Evolutionary conservation across 139 green algal genomes (phyloP).

Genomic region (Closterium sp.): DNA sequence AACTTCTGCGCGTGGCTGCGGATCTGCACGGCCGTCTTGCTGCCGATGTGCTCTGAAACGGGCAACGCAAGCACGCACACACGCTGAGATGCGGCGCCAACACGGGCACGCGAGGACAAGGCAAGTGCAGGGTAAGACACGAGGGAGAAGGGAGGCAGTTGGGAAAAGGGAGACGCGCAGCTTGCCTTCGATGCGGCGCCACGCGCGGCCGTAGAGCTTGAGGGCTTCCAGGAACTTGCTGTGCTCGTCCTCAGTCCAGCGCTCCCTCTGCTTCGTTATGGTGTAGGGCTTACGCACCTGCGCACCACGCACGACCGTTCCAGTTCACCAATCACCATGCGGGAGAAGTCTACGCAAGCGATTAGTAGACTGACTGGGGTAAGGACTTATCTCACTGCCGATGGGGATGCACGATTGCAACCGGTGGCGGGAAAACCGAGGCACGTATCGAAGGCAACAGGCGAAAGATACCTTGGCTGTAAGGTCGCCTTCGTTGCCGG

Average conservation of each 20-base stretch:
- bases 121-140: neutral
- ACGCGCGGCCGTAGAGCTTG: constrained; percentile 72
- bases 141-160: neutral
- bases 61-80: neutral
- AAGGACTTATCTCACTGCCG: neutral
- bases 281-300: constrained; percentile 71
- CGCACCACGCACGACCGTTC: neutral
- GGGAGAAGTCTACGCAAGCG: neutral
- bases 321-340: neutral
- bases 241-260: constrained; percentile 91
- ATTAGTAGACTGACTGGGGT: neutral
- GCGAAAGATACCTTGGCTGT: neutral
- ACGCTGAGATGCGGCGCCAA: neutral
- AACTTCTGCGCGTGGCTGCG: constrained; percentile 85
- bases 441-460: neutral
- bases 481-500: neutral
- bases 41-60: constrained; percentile 78
- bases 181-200: constrained; percentile 69
- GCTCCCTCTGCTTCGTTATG: constrained; percentile 69
- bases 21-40: constrained; percentile 94
- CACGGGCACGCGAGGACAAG: too few relatives aligned
- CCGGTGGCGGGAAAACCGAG: neutral
- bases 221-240: constrained; percentile 83
- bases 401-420: neutral
- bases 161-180: neutral